Base-by-base conservation (phyloP, 1,284 basidiomycete species). In the Wolfiporia cocos region DNA sequence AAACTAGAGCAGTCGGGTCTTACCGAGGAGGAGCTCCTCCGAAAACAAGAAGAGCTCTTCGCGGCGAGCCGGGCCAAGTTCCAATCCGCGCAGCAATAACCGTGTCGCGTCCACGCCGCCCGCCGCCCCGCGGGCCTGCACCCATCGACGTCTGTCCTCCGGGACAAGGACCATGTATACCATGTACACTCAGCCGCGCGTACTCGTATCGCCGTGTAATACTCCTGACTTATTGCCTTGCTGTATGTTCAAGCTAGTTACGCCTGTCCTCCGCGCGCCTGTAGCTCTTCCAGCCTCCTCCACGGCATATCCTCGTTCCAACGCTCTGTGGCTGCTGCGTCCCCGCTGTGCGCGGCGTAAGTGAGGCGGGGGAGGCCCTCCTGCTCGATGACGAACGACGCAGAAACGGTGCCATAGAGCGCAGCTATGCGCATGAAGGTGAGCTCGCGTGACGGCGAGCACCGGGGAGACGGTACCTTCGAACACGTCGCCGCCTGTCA, bases 1-100 rank as follows among this genome's bases (percentile, higher is more conserved):
- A 92, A 92, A 63, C 78, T 92, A 55, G 90, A 93, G 57, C 81
- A 86, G 49, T 92, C 89, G 34, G 95, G 94, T 21, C 71, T 97
- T 66, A 88, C 90, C 11, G 84, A 92, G 58, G 95, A 93, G 59
- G 90, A 99, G 61, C 76, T 98, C 23, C 70, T 87, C 39, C 81
- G 79, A 44, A 78, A 87, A 57, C 95, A 99, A 67, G 90, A 97
- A 63, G 76, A 81, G 50, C 70, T 99, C 30, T 99, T 99, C 57
- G 93, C 92, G 11, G 84, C 83, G 30, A 92, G 89, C 63, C 83
- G 83, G 45, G 84, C 82, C 29, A 84, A 74, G 64, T 86, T 78
- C 59, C 73, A 80, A 54, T 73, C 71, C 28, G 52, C 57, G 28
- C 64, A 65, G 44, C 62, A 80, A 44, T 60, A 44, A 56, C 14